Evolutionary conservation across 2,329 filamentous ascomycete species (phyloP), one percentile per base, ranked within the genome.

Genomic region (Colletotrichum melonis): DNA sequence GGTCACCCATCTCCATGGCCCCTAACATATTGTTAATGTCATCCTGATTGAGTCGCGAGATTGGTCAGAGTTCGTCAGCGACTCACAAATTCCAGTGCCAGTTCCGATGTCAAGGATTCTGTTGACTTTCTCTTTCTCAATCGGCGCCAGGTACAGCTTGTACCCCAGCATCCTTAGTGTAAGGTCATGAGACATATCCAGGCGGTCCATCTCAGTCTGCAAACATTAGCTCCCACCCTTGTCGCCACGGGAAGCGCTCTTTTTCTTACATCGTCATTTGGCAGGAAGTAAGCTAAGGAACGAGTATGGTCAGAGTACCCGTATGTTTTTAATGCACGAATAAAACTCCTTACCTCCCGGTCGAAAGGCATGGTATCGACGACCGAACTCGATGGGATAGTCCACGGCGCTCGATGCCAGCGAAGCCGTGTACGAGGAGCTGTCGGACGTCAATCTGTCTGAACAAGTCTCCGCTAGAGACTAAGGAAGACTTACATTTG

Each of bases 1-100:
- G 22, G 9, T 72, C 65, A 11, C 49, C 65, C 35, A 64, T 57
- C 35, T 63, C 66, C 7, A 64, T 72, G 12, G 65, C 58, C 69
- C 65, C 65, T 72, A 4, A 26, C 2, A 16, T 9, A 5, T 49
- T 46, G 42, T 46, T 16, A 46, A 4, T 46, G 19, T 8, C 42
- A 8, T 46, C 7, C 19, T 46, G 1, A n/a, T 46, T 16, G 42
- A 2, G 19, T 46, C 42, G 14, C 0, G 19, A 46, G 6, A 46
- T 3, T 1, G 14, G 38, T 24, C 24, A 2, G 42, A 46, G 14
- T 46, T 4, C 42, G 42, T 46, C 42, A 9, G 6, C 19, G 19
- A 46, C 42, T 46, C 7, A 46, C 42, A 46, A 19, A 46, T 46
- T n/a, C 42, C 42, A 19, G 42, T 46, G 1, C 42, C 42, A n/a